A percentile compares a stretch with the other conserved stretches of the same genome.
Evolutionary conservation across 805 yeast species (phyloP).

Genomic region (Candida rishiriensis): DNA sequence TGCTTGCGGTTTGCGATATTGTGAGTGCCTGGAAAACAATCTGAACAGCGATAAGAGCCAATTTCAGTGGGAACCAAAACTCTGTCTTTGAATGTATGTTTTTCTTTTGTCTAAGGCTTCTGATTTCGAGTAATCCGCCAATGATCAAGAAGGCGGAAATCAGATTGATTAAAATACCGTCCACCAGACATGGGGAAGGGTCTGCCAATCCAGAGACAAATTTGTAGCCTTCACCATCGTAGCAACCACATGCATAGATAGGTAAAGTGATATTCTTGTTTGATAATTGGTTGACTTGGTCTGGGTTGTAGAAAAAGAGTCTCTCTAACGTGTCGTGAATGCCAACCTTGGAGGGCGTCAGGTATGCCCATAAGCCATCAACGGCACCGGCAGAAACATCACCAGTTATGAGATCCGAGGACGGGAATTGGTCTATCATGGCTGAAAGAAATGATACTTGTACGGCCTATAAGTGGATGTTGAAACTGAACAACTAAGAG

Average conservation of each 20-base stretch:
- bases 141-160: slow-evolving; percentile 35
- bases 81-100: slow-evolving; percentile 26
- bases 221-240: slow-evolving; percentile 41
- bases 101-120: slow-evolving; percentile 29
- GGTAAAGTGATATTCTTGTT: neutral
- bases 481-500: no score
- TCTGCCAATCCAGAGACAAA: slow-evolving; percentile 38
- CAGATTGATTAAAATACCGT: slow-evolving; percentile 37
- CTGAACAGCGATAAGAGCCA: slow-evolving; percentile 37
- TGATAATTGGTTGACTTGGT: neutral
- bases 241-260: slow-evolving; percentile 26
- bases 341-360: slow-evolving; percentile 1
- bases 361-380: slow-evolving; percentile 3
- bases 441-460: no score
- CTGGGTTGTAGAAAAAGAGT: neutral
- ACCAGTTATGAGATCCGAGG: slow-evolving; percentile 5
- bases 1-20: slow-evolving; percentile 10
- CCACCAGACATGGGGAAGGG: slow-evolving; percentile 48
- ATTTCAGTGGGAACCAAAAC: slow-evolving; percentile 40
- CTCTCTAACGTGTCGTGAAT: slow-evolving; percentile 6
- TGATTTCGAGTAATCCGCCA: slow-evolving; percentile 34
- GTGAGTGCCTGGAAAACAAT: slow-evolving; percentile 31
- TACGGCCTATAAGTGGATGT: no score
- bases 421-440: slow-evolving; percentile 1
- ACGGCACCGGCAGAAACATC: slow-evolving; percentile 7